A percentile compares a stretch with the other conserved stretches of the same genome.
Conservation (phyloP, 164 flowering plant genomes). For the Buxus sempervirens region DNA sequence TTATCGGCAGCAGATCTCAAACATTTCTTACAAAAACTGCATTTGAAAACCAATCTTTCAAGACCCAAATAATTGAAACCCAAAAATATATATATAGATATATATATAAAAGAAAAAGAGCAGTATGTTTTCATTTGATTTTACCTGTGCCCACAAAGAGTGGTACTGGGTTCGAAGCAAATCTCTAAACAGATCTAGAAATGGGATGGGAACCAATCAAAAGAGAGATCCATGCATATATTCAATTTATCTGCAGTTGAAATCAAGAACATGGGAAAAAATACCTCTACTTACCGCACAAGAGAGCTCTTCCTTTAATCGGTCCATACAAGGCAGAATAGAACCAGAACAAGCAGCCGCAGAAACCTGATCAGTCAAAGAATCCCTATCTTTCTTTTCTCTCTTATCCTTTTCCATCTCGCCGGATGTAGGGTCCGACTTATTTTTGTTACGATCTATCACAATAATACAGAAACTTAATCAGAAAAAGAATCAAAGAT, state of each 20-base stretch:
- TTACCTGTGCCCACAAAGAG: constrained; percentile 97
- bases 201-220: constrained; percentile 1
- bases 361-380: constrained; percentile 7
- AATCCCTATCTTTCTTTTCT: constrained; percentile 1
- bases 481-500: background rate
- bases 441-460: constrained; percentile 21
- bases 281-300: constrained; percentile 64
- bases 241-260: background rate
- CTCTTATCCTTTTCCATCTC: constrained; percentile 26
- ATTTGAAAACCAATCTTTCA: constrained; percentile 2
- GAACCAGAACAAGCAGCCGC: constrained; percentile 26
- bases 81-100: no score
- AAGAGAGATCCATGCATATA: background rate
- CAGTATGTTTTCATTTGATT: background rate
- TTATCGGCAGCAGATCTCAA: constrained; percentile 78
- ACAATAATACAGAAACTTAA: background rate
- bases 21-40: constrained; percentile 84
- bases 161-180: constrained; percentile 90
- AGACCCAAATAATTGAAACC: constrained; percentile 1
- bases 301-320: constrained; percentile 83
- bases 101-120: background rate
- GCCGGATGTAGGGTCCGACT: constrained; percentile 4
- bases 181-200: constrained; percentile 88
- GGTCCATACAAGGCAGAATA: constrained; percentile 58
- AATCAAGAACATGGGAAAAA: background rate